A percentile compares a stretch with the other conserved stretches of the same genome.
Evolutionary conservation across 1,284 basidiomycete species (phyloP).

Genomic region (Sparassis latifolia): DNA sequence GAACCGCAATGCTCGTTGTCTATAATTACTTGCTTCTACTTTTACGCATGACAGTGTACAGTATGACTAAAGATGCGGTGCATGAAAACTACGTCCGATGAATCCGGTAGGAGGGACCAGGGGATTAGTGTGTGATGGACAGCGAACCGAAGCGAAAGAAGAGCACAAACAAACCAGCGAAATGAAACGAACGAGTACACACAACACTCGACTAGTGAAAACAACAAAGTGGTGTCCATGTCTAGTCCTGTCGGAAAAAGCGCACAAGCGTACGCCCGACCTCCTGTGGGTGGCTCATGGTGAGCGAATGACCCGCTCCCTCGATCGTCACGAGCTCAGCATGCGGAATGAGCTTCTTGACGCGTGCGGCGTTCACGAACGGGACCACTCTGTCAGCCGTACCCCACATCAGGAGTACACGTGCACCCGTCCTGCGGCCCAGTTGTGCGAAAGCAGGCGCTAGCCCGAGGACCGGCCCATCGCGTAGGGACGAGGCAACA

Average conservation of each 20-base stretch:
- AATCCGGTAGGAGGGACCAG: too few relatives aligned
- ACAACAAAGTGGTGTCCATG: too few relatives aligned
- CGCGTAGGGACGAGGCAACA: conserved; percentile 65
- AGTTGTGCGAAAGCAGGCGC: conserved; percentile 42
- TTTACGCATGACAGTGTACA: too few relatives aligned
- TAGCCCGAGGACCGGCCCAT: conserved; percentile 63
- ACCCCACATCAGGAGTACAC: conserved; percentile 62
- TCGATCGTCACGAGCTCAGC: conserved; percentile 51
- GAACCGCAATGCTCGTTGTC: too few relatives aligned
- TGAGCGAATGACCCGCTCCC: conserved; percentile 60
- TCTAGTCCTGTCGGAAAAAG: conserved; percentile 27
- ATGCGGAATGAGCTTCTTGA: conserved; percentile 46
- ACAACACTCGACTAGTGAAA: too few relatives aligned
- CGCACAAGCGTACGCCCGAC: conserved; percentile 33
- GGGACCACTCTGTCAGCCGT: conserved; percentile 60
- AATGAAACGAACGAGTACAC: too few relatives aligned
- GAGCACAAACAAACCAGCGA: too few relatives aligned
- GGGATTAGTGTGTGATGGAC: too few relatives aligned
- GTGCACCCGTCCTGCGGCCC: conserved; percentile 30
- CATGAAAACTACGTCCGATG: too few relatives aligned
- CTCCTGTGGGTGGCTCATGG: conserved; percentile 44
- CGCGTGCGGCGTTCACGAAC: conserved; percentile 50
- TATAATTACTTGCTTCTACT: too few relatives aligned
- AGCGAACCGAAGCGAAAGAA: too few relatives aligned
- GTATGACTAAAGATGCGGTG: too few relatives aligned